Percentiles rank a stretch among this genome's conserved stretches.
Conservation (phyloP, 768 basidiomycete species). For the Leccinum longicurvipes region DNA sequence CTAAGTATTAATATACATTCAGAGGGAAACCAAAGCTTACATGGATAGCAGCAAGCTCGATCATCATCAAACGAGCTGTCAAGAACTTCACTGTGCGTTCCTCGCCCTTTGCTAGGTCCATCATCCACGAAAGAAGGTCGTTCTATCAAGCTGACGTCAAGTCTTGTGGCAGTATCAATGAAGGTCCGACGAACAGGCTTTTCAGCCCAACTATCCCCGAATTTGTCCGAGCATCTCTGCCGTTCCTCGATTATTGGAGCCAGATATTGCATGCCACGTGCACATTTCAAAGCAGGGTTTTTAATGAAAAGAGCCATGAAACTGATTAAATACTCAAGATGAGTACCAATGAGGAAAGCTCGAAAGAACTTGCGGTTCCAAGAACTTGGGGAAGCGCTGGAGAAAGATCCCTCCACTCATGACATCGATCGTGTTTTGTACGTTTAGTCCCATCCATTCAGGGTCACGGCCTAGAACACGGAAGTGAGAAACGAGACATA, state of each 20-base stretch:
- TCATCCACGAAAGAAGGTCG: background rate
- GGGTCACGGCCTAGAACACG: background rate
- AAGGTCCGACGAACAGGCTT: background rate
- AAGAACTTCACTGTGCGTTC: background rate
- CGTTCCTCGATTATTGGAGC: conserved; percentile 2
- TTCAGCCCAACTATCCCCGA: background rate
- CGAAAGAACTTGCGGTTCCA: background rate
- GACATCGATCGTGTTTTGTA: background rate
- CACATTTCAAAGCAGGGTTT: background rate
- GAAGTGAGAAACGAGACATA: background rate
- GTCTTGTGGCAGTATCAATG: background rate
- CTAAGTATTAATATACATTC: background rate
- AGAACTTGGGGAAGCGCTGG: background rate
- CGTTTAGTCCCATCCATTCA: conserved; percentile 1
- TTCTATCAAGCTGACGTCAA: background rate
- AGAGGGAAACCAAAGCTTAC: conserved; percentile 4
- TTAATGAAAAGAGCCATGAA: background rate
- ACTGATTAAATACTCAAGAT: background rate
- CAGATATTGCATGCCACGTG: background rate
- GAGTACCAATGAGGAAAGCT: background rate
- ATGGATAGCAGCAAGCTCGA: background rate
- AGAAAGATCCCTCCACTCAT: background rate
- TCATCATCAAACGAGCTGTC: no score
- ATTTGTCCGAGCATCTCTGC: background rate
- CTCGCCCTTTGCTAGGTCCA: background rate